Evolutionary conservation across 768 basidiomycete species (phyloP), one percentile per base, ranked within the genome.

Genomic region (Auricularia heimuer): DNA sequence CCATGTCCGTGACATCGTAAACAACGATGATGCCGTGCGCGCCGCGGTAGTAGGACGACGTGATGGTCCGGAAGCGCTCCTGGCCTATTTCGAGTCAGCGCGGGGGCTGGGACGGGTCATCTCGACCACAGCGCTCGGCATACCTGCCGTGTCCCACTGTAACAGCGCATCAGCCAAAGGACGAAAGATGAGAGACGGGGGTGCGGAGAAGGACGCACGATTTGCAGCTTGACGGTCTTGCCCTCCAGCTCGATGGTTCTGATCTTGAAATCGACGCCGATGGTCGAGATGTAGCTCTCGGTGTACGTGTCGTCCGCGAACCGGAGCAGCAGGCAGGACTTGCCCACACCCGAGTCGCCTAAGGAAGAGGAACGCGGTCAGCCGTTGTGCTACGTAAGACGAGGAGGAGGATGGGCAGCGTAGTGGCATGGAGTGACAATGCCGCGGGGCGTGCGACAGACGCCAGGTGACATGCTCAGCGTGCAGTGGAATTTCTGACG

Each of bases 251-350:
- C 96, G 77, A 98, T 98, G 42, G 96, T 98, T 67, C 96, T 86
- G 79, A 98, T 98, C 88, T 95, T 96, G 81, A 97, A 97, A 81
- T 97, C 94, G 65, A 98, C 94, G 69, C 97, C 97, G 77, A 98
- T 98, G 45, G 96, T 98, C 66, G 89, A 91, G 74, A 98, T 95
- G 78, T 96, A 98, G 70, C 90, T 93, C 75, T 96, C 94, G 63
- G 96, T 97, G 82, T 95, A 98, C 62, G 94, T 91, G 76, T 98
- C 96, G 78, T 98, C 96, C 67, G 91, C 90, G 72, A 94, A 94
- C 75, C 92, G 92, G 69, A 94, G 83, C 68, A 94, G 86, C 70
- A 94, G 80, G 79, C 92, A 94, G 61, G 95, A 98, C 89, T 93
- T 94, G 77, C 91, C 92, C 68, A 98, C 96, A 77, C 97, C 96